Conservation (phyloP, 192 early-diverging fungal species). For the Coemansia sp. region DNA sequence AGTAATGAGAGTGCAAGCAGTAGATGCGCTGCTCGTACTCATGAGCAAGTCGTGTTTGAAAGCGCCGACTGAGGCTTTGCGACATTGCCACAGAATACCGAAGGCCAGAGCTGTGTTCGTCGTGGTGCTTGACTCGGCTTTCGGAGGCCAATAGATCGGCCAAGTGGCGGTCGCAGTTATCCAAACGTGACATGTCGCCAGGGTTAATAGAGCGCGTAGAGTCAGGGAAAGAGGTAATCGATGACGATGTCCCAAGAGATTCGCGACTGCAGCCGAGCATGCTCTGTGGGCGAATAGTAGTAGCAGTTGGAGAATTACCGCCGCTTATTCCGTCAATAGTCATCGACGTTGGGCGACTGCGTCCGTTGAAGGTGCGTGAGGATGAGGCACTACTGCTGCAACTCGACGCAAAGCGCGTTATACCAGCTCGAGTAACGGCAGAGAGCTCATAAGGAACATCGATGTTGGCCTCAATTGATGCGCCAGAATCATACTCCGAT, state of each 20-base stretch:
- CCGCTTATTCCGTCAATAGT: constrained; percentile 1
- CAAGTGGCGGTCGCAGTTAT: constrained; percentile 7
- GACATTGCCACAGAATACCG: constrained; percentile 48
- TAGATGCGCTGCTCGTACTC: constrained; percentile 53
- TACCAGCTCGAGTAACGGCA: constrained; percentile 10
- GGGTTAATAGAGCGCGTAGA: not conserved
- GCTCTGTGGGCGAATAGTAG: constrained; percentile 15
- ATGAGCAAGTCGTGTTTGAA: constrained; percentile 37
- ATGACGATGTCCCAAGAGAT: constrained; percentile 5
- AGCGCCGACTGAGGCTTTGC: constrained; percentile 44
- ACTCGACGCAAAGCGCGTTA: constrained; percentile 19
- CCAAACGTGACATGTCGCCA: not conserved
- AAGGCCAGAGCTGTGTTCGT: constrained; percentile 8
- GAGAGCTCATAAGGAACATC: constrained; percentile 11
- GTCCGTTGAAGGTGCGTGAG: constrained; percentile 13
- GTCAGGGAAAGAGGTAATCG: not conserved
- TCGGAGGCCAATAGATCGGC: not conserved
- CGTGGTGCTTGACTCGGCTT: not conserved
- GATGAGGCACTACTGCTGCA: constrained; percentile 17
- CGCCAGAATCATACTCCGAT: constrained; percentile 19
- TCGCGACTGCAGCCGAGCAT: constrained; percentile 25
- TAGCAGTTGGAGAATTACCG: constrained; percentile 9
- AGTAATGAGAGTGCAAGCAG: constrained; percentile 48
- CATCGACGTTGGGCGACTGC: constrained; percentile 21
- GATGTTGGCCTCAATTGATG: not conserved